Percentiles rank a stretch among this genome's conserved stretches.
Conservation (phyloP, 2,329 filamentous ascomycete genomes). For the Fusarium circinatum region DNA sequence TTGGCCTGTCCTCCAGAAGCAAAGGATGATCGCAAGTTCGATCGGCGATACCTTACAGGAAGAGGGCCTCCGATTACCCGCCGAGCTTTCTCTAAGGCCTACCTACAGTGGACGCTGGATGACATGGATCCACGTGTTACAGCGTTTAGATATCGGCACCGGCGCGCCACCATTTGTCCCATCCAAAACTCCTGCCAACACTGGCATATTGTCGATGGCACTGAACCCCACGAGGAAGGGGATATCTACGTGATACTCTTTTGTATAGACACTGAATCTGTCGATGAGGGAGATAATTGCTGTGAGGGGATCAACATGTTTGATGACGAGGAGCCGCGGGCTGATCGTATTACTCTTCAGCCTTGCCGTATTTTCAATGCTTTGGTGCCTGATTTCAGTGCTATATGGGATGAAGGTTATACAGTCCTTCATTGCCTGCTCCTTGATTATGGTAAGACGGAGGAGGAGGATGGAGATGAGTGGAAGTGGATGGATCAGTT, state of each 20-base stretch:
- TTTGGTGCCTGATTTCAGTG: not conserved
- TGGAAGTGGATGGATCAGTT: not conserved
- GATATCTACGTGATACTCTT: rapidly evolving
- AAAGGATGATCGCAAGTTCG: not conserved
- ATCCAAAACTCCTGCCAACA: not conserved
- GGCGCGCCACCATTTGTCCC: not conserved
- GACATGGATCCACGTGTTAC: not conserved
- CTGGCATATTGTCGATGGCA: not conserved
- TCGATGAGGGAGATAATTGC: not conserved
- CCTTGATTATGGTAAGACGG: not conserved
- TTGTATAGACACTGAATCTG: not conserved
- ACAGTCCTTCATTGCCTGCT: not conserved
- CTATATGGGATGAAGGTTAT: not conserved
- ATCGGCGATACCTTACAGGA: not conserved
- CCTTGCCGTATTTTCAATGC: not conserved
- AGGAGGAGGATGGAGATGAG: not conserved
- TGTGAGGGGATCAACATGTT: not conserved
- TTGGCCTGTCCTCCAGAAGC: not conserved
- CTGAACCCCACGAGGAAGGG: not conserved
- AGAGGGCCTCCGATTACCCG: not conserved
- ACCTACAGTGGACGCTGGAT: not conserved
- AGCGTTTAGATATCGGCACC: not conserved
- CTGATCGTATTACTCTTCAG: not conserved
- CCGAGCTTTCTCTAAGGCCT: not conserved
- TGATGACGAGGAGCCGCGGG: not conserved